Percentiles rank a stretch among this genome's conserved stretches.
Conservation (phyloP, 1,284 basidiomycete species). For the Apiotrichum gracile region DNA sequence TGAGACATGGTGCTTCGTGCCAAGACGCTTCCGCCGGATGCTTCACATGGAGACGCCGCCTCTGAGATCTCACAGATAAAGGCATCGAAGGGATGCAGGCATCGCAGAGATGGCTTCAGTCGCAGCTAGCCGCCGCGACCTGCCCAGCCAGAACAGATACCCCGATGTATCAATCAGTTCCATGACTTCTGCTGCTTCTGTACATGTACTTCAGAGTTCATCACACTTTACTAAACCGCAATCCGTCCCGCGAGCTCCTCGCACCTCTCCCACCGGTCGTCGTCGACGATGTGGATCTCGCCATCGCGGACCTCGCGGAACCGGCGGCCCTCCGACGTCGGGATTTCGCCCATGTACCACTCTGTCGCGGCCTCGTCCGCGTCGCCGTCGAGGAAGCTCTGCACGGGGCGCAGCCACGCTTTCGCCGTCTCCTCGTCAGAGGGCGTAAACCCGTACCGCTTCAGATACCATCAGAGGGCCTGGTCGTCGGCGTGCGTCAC, state of each 20-base stretch:
- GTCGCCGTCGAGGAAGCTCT: constrained; percentile 14
- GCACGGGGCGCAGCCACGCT: constrained; percentile 17
- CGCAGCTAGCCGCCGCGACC: too few species aligned
- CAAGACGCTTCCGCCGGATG: too few species aligned
- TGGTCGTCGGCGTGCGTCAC: constrained; percentile 25
- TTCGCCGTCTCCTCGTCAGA: constrained; percentile 8
- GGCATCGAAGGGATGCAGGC: too few species aligned
- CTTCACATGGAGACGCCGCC: too few species aligned
- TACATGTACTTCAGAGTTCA: too few species aligned
- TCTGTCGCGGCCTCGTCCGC: constrained; percentile 10
- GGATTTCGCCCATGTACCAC: constrained; percentile 14
- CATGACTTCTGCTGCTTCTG: too few species aligned
- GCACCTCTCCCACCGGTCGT: constrained; percentile 22
- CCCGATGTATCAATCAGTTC: too few species aligned
- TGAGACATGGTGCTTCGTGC: too few species aligned
- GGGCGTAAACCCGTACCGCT: constrained; percentile 15
- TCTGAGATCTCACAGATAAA: too few species aligned
- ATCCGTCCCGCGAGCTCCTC: constrained; percentile 11
- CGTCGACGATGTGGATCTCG: constrained; percentile 17
- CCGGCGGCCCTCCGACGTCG: background rate
- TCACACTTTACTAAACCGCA: too few species aligned
- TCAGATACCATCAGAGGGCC: constrained; percentile 22
- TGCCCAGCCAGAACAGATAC: too few species aligned
- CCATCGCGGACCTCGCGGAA: constrained; percentile 15
- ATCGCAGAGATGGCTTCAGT: too few species aligned